These are phyloP conservation scores for Suillus sp. DNA, from an alignment of 768 basidiomycete species.

Conservation along the genomic window DNA sequence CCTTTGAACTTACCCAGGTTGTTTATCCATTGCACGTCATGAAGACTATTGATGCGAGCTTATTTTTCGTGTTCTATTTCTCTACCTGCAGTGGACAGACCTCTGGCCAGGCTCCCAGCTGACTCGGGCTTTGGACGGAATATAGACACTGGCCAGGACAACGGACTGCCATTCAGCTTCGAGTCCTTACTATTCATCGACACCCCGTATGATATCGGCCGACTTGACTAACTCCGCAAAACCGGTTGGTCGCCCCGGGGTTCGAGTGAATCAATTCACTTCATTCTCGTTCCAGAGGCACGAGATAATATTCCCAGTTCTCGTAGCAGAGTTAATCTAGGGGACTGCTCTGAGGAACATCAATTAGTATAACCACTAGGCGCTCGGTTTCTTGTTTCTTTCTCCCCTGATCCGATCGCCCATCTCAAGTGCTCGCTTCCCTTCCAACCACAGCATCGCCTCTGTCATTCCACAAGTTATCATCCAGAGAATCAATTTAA, in stretches of 20 bases:
- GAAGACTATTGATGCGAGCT: too few species aligned
- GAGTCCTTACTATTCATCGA: too few species aligned
- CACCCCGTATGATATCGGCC: too few species aligned
- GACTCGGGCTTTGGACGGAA: too few species aligned
- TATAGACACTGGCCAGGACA: too few species aligned
- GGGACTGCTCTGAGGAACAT: background rate
- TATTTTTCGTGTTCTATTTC: too few species aligned
- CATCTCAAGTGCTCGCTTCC: constrained; percentile 67
- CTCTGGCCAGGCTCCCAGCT: too few species aligned
- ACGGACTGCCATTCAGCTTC: too few species aligned
- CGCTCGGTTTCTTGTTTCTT: background rate
- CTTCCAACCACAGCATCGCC: constrained; percentile 86
- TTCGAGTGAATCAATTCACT: background rate
- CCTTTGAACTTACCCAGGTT: too few species aligned
- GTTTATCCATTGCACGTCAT: too few species aligned
- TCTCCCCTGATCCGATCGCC: constrained; percentile 62
- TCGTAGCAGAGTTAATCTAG: background rate
- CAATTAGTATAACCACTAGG: background rate
- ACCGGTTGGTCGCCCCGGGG: background rate
- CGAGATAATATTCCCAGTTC: background rate
- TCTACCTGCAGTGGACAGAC: too few species aligned
- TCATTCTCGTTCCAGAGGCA: background rate
- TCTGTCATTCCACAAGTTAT: constrained; percentile 45
- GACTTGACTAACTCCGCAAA: too few species aligned
- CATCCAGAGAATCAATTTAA: background rate